A percentile compares a stretch with the other conserved stretches of the same genome.
Conservation (phyloP, 495 filamentous ascomycete genomes). For the Corynascus novoguineensis region DNA sequence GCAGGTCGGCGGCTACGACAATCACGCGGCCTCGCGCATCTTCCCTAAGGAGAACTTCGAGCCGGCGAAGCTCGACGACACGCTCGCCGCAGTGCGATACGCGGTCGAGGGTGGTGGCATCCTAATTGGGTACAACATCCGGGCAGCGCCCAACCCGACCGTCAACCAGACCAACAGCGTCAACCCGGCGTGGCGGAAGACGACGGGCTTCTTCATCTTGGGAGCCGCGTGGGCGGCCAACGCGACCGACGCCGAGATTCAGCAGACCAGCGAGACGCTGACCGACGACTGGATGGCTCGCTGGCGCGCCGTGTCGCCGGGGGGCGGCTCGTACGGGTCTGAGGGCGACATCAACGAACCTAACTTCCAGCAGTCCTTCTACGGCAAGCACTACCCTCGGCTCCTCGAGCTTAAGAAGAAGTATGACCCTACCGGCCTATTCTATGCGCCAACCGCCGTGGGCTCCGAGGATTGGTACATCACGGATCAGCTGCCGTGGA, state of each 20-base stretch:
- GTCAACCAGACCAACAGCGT: slow-evolving; percentile 37
- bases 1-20: slow-evolving; percentile 35
- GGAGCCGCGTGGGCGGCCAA: slow-evolving; percentile 36
- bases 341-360: slow-evolving; percentile 54
- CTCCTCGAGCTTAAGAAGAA: slow-evolving; percentile 48
- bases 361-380: slow-evolving; percentile 55
- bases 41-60: slow-evolving; percentile 49
- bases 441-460: slow-evolving; percentile 51
- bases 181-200: slow-evolving; percentile 48
- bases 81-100: slow-evolving; percentile 41
- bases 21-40: slow-evolving; percentile 43
- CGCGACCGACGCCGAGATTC: slow-evolving; percentile 35
- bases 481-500: slow-evolving; percentile 17
- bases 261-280: slow-evolving; percentile 40
- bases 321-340: slow-evolving; percentile 42
- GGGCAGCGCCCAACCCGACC: slow-evolving; percentile 20
- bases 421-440: slow-evolving; percentile 50
- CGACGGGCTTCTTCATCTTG: slow-evolving; percentile 44
- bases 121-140: slow-evolving; percentile 5
- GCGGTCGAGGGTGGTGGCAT: slow-evolving; percentile 31
- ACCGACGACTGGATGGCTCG: slow-evolving; percentile 46
- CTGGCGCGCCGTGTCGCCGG: slow-evolving; percentile 39
- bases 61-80: slow-evolving; percentile 34
- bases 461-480: slow-evolving; percentile 49
- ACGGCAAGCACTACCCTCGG: slow-evolving; percentile 47